These are phyloP conservation scores for Gomphus bonarii DNA, from an alignment of 1,284 basidiomycete genomes.

Conservation along the genomic window DNA sequence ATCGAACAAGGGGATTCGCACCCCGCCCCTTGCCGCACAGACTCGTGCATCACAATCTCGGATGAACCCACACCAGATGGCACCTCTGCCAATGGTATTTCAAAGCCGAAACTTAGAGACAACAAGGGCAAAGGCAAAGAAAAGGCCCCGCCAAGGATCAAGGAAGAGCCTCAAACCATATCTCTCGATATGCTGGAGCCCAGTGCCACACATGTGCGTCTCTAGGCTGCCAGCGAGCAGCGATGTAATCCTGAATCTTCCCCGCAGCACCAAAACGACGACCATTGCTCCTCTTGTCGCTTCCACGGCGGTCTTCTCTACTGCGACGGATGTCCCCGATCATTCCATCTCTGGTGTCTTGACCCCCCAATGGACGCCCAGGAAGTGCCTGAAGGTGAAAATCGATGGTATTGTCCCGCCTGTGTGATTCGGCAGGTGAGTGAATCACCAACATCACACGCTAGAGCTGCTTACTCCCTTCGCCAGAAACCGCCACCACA, in stretches of 20 bases:
- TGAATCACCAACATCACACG: constrained; percentile 11
- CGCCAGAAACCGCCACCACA: constrained; percentile 50
- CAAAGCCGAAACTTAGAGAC: constrained; percentile 16
- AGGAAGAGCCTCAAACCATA: constrained; percentile 5
- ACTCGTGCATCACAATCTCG: constrained; percentile 27
- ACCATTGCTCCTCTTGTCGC: constrained; percentile 89
- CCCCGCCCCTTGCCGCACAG: constrained; percentile 37
- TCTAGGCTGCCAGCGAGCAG: not conserved
- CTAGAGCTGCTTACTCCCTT: constrained; percentile 14
- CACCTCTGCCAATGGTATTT: constrained; percentile 48
- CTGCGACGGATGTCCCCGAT: constrained; percentile 94
- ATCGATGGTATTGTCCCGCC: constrained; percentile 84
- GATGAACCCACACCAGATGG: constrained; percentile 30
- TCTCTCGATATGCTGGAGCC: constrained; percentile 29
- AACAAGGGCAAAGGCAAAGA: constrained; percentile 6
- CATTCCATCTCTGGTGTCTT: constrained; percentile 94
- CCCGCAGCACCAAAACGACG: constrained; percentile 68
- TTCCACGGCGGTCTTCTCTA: constrained; percentile 78
- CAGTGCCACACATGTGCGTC: constrained; percentile 9
- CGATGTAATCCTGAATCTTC: constrained; percentile 11
- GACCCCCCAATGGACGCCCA: constrained; percentile 88
- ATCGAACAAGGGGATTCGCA: constrained; percentile 21
- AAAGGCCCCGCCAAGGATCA: not conserved
- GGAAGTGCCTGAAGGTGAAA: constrained; percentile 77
- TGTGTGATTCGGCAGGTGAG: constrained; percentile 62